Percentiles rank a stretch among this genome's conserved stretches.
Conservation (phyloP, 2,329 filamentous ascomycete species). For the Phyllosticta citriasiana region DNA sequence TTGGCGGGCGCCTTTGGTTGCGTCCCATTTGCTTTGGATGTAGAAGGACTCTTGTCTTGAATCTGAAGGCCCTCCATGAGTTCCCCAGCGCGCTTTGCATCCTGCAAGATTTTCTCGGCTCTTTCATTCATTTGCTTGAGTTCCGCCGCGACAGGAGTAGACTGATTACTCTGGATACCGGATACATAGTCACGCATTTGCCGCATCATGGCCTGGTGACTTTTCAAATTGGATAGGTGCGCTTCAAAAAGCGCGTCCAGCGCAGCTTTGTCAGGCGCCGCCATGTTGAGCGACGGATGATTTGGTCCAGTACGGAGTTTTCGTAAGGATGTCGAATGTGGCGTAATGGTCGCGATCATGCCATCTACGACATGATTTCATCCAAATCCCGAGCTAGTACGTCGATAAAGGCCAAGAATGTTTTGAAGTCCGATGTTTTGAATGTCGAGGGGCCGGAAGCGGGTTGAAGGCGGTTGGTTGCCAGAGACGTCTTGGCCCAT, state of each 20-base stretch:
- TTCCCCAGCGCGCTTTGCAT: not conserved
- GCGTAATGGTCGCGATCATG: not conserved
- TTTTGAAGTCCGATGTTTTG: not conserved
- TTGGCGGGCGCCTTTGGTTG: not conserved
- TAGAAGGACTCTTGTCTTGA: not conserved
- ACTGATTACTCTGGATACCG: not conserved
- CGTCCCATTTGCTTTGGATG: not conserved
- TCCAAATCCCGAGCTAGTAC: not conserved
- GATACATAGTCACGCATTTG: constrained; percentile 1
- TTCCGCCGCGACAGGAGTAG: not conserved
- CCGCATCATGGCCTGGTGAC: constrained; percentile 2
- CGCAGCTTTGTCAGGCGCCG: not conserved
- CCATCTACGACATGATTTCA: not conserved
- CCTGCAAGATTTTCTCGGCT: constrained; percentile 6
- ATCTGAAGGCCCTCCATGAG: not conserved
- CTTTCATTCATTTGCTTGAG: not conserved
- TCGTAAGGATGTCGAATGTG: not conserved
- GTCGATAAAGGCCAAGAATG: not conserved
- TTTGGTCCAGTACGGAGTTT: not conserved
- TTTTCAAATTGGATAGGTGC: constrained; percentile 4
- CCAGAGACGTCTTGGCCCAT: not conserved
- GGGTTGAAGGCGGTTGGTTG: not conserved
- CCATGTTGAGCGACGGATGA: not conserved
- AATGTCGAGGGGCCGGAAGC: not conserved
- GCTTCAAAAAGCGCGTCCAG: constrained; percentile 1